Conservation (phyloP, 1,284 basidiomycete species). For the Fomitopsis pinicola region DNA sequence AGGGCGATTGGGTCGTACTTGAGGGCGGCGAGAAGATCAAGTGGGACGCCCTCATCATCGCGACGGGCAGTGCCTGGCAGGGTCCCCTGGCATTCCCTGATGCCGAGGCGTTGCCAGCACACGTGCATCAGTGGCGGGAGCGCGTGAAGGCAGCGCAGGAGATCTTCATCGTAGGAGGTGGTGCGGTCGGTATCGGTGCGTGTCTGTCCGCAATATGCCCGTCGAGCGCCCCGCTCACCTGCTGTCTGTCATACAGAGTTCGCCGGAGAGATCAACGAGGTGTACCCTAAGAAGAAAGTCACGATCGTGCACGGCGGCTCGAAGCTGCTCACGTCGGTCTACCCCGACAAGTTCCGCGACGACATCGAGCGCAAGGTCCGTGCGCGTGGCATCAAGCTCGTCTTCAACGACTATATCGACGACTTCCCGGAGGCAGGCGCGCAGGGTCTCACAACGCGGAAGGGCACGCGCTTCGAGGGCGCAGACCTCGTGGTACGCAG, state of each 20-base stretch:
- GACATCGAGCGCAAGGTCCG: slow-evolving; percentile 37
- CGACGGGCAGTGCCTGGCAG: slow-evolving; percentile 53
- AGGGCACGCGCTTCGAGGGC: slow-evolving; percentile 42
- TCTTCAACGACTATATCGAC: slow-evolving; percentile 55
- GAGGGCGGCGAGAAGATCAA: slow-evolving; percentile 42
- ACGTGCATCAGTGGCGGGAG: slow-evolving; percentile 38
- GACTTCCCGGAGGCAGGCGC: slow-evolving; percentile 28
- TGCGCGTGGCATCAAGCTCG: slow-evolving; percentile 43
- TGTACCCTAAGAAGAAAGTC: slow-evolving; percentile 53
- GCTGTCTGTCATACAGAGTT: slow-evolving; percentile 40
- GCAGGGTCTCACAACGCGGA: slow-evolving; percentile 43
- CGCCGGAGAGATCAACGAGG: slow-evolving; percentile 52
- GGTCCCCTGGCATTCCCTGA: slow-evolving; percentile 45
- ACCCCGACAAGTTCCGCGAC: slow-evolving; percentile 54
- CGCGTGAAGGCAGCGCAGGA: slow-evolving; percentile 44
- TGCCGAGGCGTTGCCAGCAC: slow-evolving; percentile 33
- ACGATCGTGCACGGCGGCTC: slow-evolving; percentile 58
- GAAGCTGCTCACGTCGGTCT: slow-evolving; percentile 51
- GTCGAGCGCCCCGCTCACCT: not conserved
- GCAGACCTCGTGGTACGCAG: slow-evolving; percentile 43
- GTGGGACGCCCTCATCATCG: slow-evolving; percentile 53
- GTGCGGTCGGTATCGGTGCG: slow-evolving; percentile 58
- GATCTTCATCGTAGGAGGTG: slow-evolving; percentile 58
- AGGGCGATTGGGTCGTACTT: slow-evolving; percentile 42
- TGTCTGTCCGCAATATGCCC: not conserved